Evolutionary conservation across 2,329 filamentous ascomycete species (phyloP).

Genomic region (Ceratocystis albifundus): DNA sequence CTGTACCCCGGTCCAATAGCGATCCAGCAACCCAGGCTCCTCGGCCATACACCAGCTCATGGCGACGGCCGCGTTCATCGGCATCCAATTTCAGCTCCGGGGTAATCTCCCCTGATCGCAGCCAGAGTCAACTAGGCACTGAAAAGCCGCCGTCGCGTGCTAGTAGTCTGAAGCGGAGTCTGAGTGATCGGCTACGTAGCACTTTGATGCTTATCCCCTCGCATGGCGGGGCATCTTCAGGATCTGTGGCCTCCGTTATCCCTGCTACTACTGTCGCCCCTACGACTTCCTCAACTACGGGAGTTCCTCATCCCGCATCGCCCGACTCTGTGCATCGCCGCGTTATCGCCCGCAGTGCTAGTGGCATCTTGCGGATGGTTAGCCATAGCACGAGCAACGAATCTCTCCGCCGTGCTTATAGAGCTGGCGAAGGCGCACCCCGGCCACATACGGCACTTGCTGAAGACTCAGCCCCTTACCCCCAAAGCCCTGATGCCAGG

Average conservation of each 20-base stretch:
- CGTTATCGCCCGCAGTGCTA: slow-evolving; percentile 47
- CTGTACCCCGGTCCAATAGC: slow-evolving; percentile 16
- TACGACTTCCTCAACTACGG: not conserved
- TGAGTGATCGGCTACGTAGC: slow-evolving; percentile 44
- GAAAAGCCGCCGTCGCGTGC: slow-evolving; percentile 27
- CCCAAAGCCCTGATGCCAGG: slow-evolving; percentile 20
- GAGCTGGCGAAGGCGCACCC: slow-evolving; percentile 22
- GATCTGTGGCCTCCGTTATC: slow-evolving; percentile 24
- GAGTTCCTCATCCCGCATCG: not conserved
- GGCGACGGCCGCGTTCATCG: slow-evolving; percentile 14
- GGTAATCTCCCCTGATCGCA: slow-evolving; percentile 9
- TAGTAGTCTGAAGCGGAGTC: slow-evolving; percentile 38
- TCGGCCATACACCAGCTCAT: slow-evolving; percentile 15
- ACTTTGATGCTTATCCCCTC: slow-evolving; percentile 51
- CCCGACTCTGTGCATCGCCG: slow-evolving; percentile 39
- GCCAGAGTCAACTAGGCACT: slow-evolving; percentile 11
- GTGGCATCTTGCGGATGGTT: slow-evolving; percentile 50
- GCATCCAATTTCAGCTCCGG: slow-evolving; percentile 31
- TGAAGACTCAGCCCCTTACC: not conserved
- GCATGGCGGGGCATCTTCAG: slow-evolving; percentile 33
- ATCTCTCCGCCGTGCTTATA: slow-evolving; percentile 30
- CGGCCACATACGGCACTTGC: slow-evolving; percentile 30
- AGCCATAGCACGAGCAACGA: slow-evolving; percentile 40
- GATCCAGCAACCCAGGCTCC: slow-evolving; percentile 11
- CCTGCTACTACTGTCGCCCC: slow-evolving; percentile 25